Conservation (phyloP, 2,329 filamentous ascomycete species). For the Leptographium procerum region DNA sequence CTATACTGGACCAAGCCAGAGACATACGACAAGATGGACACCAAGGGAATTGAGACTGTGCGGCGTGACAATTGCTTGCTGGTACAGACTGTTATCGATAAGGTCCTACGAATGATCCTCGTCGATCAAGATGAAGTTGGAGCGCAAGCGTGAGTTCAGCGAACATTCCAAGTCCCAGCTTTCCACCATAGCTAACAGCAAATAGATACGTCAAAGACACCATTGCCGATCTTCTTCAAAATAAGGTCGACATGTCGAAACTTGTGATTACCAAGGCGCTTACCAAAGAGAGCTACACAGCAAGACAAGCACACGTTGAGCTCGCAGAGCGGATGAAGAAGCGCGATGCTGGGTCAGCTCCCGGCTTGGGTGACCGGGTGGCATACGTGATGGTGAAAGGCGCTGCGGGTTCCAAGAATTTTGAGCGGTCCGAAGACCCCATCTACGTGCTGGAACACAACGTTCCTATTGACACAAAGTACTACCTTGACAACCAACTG, state of each 20-base stretch:
- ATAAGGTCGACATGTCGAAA: constrained; percentile 98
- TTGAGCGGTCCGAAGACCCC: constrained; percentile 93
- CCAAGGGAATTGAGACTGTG: constrained; percentile 97
- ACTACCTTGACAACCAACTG: constrained; percentile 97
- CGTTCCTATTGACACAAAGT: constrained; percentile 93
- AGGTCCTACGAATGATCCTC: constrained; percentile 85
- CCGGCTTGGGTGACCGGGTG: constrained; percentile 85
- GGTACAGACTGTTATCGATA: constrained; percentile 96
- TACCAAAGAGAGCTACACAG: constrained; percentile 78
- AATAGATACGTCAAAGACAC: constrained; percentile 86
- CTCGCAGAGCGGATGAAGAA: constrained; percentile 95
- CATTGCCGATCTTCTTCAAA: constrained; percentile 89
- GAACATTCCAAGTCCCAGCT: no score
- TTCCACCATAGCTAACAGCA: constrained; percentile 21
- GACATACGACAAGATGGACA: constrained; percentile 99
- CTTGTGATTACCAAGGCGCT: constrained; percentile 97
- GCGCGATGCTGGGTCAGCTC: constrained; percentile 88
- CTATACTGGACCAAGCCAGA: constrained; percentile 91
- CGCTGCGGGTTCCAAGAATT: constrained; percentile 80
- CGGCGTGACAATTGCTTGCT: constrained; percentile 91
- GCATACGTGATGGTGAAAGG: constrained; percentile 98
- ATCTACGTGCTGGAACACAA: constrained; percentile 97
- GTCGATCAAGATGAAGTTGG: constrained; percentile 85
- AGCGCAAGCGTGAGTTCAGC: constrained; percentile 70
- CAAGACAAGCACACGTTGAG: constrained; percentile 92